Evolutionary conservation across 2,329 filamentous ascomycete genomes (phyloP).

Genomic region (Trichoderma sp.): DNA sequence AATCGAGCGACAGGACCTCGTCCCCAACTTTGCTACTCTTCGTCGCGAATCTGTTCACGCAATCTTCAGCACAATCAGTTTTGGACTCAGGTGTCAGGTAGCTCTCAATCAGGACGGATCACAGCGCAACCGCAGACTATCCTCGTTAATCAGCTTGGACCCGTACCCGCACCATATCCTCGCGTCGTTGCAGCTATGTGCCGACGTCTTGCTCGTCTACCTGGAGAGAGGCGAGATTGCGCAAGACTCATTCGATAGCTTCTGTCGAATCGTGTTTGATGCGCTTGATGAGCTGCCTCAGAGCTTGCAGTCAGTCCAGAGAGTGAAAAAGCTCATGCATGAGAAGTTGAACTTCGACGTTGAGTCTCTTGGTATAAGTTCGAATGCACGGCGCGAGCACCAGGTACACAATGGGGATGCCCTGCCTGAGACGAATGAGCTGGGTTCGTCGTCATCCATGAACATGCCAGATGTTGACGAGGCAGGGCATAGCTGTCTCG

Average conservation of each 20-base stretch:
- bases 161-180: constrained; percentile 20
- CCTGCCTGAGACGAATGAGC: not conserved
- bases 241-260: constrained; percentile 6
- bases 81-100: constrained; percentile 12
- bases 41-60: constrained; percentile 10
- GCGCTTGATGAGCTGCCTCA: constrained; percentile 10
- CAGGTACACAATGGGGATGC: not conserved
- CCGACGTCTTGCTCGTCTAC: not conserved
- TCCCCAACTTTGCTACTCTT: not conserved
- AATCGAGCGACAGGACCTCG: not conserved
- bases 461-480: not conserved
- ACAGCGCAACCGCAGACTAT: not conserved
- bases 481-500: not conserved
- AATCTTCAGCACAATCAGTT: constrained; percentile 12
- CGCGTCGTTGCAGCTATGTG: constrained; percentile 4
- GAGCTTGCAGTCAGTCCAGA: constrained; percentile 4
- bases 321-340: constrained; percentile 2
- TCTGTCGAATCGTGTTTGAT: constrained; percentile 1
- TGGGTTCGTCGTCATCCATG: not conserved
- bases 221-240: constrained; percentile 11
- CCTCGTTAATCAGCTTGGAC: constrained; percentile 9
- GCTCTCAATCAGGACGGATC: not conserved
- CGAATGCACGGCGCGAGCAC: not conserved
- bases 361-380: not conserved
- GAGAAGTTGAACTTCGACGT: not conserved